Conservation (phyloP, 805 yeast genomes). For the Spathaspora girioi region DNA sequence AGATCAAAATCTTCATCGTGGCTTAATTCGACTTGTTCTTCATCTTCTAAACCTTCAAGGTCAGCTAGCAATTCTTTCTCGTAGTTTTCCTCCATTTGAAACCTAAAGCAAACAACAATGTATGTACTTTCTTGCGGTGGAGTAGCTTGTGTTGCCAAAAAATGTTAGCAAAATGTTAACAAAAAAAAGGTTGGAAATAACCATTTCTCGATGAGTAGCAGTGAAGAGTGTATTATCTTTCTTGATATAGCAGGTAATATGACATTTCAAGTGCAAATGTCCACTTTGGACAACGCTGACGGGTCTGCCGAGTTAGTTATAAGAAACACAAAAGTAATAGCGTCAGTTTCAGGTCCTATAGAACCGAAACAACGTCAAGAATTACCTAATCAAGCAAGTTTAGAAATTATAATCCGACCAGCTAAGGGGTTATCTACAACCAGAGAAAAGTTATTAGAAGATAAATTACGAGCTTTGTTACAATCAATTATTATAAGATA, state of each 20-base stretch:
- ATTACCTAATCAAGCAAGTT: conserved; percentile 68
- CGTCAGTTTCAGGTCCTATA: conserved; percentile 87
- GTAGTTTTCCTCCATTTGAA: conserved; percentile 20
- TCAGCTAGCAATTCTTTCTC: conserved; percentile 43
- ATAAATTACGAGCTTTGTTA: conserved; percentile 59
- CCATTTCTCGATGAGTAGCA: not conserved
- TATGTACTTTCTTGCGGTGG: not conserved
- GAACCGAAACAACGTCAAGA: conserved; percentile 84
- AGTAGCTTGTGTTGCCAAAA: not conserved
- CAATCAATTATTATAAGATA: conserved; percentile 57
- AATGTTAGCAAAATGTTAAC: not conserved
- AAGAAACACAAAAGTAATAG: conserved; percentile 56
- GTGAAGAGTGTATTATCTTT: too few species aligned
- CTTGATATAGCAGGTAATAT: not conserved
- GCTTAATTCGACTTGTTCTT: conserved; percentile 10
- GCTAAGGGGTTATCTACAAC: conserved; percentile 65
- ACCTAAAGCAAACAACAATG: too few species aligned
- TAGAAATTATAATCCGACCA: conserved; percentile 80
- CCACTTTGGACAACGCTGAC: conserved; percentile 58
- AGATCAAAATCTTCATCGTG: conserved; percentile 5
- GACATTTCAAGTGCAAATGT: conserved; percentile 19
- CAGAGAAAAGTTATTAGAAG: conserved; percentile 79
- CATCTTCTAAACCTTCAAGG: conserved; percentile 28
- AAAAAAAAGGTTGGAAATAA: not conserved
- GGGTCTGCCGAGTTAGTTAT: conserved; percentile 66